These are phyloP conservation scores for Colletotrichum sp. DNA, from an alignment of 2,329 filamentous ascomycete genomes.

Conservation along the genomic window DNA sequence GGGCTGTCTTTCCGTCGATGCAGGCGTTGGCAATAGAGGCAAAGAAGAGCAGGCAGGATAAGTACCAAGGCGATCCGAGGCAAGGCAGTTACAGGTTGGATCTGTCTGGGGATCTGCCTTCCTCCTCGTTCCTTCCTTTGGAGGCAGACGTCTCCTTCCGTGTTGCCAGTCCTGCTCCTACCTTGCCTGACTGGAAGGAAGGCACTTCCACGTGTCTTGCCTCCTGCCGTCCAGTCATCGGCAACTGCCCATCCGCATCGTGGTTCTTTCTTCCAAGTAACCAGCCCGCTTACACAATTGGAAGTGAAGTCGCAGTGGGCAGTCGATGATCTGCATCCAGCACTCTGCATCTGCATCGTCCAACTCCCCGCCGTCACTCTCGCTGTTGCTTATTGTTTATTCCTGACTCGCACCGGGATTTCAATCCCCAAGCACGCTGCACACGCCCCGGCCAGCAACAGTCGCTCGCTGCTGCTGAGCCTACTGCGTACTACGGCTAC, in stretches of 20 bases:
- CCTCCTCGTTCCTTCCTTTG: background rate
- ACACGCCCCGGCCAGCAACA: background rate
- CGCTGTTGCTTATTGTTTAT: background rate
- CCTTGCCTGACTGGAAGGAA: background rate
- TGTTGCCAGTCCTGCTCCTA: background rate
- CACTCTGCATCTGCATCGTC: background rate
- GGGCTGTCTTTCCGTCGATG: background rate
- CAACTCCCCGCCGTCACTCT: background rate
- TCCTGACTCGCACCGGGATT: conserved; percentile 7
- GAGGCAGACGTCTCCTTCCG: background rate
- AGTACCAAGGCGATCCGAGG: background rate
- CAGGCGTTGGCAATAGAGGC: background rate
- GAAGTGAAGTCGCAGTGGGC: background rate
- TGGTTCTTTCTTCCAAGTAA: background rate
- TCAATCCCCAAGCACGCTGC: background rate
- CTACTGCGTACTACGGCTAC: background rate
- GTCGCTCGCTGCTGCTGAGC: background rate
- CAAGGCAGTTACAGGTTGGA: background rate
- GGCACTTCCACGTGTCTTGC: background rate
- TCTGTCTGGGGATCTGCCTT: background rate
- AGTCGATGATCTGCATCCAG: background rate
- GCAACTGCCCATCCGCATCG: background rate
- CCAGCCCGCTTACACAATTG: background rate
- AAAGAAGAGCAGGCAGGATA: background rate
- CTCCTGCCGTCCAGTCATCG: background rate